phyloP scores from a whole-genome alignment of 345 rosid genomes.

The Heritiera fomes region DNA sequence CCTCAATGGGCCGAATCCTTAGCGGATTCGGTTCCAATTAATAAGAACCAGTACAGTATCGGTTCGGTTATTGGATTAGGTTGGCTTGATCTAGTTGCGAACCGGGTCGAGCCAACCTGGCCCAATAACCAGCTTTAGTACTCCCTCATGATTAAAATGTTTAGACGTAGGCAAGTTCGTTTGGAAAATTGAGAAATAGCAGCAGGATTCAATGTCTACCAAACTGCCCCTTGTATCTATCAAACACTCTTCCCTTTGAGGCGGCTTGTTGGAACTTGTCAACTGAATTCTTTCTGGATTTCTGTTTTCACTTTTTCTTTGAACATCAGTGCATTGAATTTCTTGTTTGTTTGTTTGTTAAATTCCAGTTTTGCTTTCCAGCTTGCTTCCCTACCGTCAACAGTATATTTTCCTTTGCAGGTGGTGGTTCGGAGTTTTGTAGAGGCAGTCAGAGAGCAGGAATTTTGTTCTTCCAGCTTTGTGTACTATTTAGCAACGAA shows the following conservation, averaged over 20 bases:
- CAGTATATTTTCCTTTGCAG: neutral
- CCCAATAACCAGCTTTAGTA: neutral
- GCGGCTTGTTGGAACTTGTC: neutral
- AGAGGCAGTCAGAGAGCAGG: neutral
- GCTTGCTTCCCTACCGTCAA: neutral
- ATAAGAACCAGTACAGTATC: too few relatives aligned
- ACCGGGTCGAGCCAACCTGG: too few relatives aligned
- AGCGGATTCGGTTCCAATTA: too few relatives aligned
- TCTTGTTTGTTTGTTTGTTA: neutral
- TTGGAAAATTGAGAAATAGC: neutral
- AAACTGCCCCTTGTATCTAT: neutral
- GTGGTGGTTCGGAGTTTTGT: neutral
- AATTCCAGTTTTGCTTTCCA: neutral
- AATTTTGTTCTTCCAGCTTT: neutral
- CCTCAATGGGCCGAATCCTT: too few relatives aligned
- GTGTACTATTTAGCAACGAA: neutral
- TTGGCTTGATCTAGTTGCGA: too few relatives aligned
- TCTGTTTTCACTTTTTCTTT: neutral
- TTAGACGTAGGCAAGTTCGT: neutral
- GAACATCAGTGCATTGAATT: neutral
- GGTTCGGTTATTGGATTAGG: too few relatives aligned
- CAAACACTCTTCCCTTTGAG: neutral
- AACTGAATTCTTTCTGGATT: neutral
- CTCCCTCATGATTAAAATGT: neutral
- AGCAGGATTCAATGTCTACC: neutral